Evolutionary conservation across 306 rosid genomes (phyloP).

Genomic region (Prunus fruticosa): DNA sequence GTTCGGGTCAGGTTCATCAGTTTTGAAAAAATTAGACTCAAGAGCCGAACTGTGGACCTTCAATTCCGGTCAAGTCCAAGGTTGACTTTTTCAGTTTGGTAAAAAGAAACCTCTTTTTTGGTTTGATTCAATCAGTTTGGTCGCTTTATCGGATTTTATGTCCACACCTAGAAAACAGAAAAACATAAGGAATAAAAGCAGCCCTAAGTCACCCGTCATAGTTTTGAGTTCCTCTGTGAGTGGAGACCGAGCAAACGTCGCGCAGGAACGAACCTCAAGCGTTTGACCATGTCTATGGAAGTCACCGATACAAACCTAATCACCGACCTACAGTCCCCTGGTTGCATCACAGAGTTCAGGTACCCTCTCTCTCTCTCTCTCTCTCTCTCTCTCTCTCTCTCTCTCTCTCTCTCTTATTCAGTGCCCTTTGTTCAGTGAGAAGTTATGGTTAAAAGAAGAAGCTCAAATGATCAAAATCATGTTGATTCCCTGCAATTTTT

Average conservation of each 20-base stretch:
- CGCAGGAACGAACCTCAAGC: neutral
- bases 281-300: slow-evolving; percentile 37
- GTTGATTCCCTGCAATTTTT: neutral
- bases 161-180: too few relatives aligned
- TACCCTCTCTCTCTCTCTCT: slow-evolving; percentile 22
- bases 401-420: neutral
- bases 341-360: slow-evolving; percentile 59
- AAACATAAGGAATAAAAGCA: too few relatives aligned
- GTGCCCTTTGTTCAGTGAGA: neutral
- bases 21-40: too few relatives aligned
- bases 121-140: too few relatives aligned
- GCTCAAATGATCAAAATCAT: neutral
- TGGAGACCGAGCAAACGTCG: neutral
- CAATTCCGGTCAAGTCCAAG: too few relatives aligned
- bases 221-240: too few relatives aligned
- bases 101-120: too few relatives aligned
- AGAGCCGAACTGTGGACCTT: too few relatives aligned
- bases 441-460: neutral
- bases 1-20: too few relatives aligned
- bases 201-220: too few relatives aligned
- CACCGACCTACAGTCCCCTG: slow-evolving; percentile 34
- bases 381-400: neutral
- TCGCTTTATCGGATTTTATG: too few relatives aligned
- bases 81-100: too few relatives aligned
- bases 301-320: slow-evolving; percentile 30